A percentile compares a stretch with the other conserved stretches of the same genome.
Evolutionary conservation across 768 basidiomycete genomes (phyloP).

Genomic region (Serendipita indica): DNA sequence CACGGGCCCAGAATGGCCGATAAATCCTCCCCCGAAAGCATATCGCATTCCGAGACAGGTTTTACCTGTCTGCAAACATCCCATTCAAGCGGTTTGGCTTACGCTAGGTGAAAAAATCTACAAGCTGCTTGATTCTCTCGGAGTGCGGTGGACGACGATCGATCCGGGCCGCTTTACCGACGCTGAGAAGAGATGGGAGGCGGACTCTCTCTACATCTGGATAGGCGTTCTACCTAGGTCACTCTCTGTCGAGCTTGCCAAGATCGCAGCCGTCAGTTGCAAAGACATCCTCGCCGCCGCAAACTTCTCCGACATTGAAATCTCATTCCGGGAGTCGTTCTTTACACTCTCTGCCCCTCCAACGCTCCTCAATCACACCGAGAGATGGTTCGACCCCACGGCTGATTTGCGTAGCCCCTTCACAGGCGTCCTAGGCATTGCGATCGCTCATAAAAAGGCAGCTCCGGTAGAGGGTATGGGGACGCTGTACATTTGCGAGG

Average conservation of each 20-base stretch:
- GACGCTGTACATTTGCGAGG: constrained; percentile 24
- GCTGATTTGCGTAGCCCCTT: constrained; percentile 19
- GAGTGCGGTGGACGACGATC: constrained; percentile 22
- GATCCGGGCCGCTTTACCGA: constrained; percentile 23
- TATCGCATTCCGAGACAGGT: constrained; percentile 21
- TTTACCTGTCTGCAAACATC: constrained; percentile 21
- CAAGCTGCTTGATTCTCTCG: constrained; percentile 19
- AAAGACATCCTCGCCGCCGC: constrained; percentile 19
- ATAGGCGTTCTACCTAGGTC: constrained; percentile 24
- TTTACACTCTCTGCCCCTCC: constrained; percentile 17
- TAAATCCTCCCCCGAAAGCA: constrained; percentile 15
- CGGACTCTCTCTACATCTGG: constrained; percentile 15
- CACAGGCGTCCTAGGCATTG: constrained; percentile 26
- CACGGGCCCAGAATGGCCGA: constrained; percentile 20
- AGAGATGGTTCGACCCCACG: constrained; percentile 15
- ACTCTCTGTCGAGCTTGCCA: constrained; percentile 21
- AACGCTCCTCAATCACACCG: constrained; percentile 16
- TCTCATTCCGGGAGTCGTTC: constrained; percentile 24
- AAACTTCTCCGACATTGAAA: constrained; percentile 23
- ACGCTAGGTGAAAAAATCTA: constrained; percentile 17
- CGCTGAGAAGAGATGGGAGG: constrained; percentile 16
- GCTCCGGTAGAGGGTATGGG: constrained; percentile 25
- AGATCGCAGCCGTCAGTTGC: constrained; percentile 18
- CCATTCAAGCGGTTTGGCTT: constrained; percentile 20
- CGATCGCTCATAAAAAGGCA: constrained; percentile 20